Conservation (phyloP, 371 early-diverging fungal species). For the Mortierella sp. region DNA sequence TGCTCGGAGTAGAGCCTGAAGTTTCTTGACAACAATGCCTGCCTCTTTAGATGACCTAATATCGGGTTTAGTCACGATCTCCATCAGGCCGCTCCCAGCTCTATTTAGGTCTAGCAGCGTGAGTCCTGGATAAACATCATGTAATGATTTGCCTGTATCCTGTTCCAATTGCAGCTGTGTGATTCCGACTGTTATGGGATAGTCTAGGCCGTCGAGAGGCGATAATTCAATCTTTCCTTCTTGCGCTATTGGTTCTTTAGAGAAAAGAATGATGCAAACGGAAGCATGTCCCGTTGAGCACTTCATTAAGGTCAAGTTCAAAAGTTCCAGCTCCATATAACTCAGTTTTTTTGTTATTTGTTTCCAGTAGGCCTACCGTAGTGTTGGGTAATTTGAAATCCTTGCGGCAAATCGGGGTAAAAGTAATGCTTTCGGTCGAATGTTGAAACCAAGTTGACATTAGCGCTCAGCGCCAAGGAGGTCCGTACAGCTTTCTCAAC, state of each 20-base stretch:
- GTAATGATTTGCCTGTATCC: conserved; percentile 90
- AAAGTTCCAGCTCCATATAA: too few relatives aligned
- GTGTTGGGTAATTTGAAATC: conserved; percentile 95
- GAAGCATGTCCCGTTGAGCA: too few relatives aligned
- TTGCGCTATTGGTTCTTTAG: conserved; percentile 72
- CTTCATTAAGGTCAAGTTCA: too few relatives aligned
- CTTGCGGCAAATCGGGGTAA: conserved; percentile 91
- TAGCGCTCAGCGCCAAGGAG: conserved; percentile 75
- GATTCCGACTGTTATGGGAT: conserved; percentile 68
- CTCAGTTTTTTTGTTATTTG: not conserved
- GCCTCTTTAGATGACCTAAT: conserved; percentile 81
- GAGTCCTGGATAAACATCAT: conserved; percentile 67
- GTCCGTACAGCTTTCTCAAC: conserved; percentile 79
- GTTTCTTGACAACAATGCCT: conserved; percentile 77
- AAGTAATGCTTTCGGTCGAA: conserved; percentile 97
- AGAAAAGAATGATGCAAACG: not conserved
- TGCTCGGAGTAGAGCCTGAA: conserved; percentile 78
- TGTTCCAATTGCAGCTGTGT: conserved; percentile 92
- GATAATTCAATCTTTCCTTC: conserved; percentile 67
- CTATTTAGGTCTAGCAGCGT: conserved; percentile 88
- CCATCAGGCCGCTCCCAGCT: conserved; percentile 88
- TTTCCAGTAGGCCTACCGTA: conserved; percentile 55
- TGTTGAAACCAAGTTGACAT: conserved; percentile 69
- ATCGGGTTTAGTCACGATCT: conserved; percentile 92
- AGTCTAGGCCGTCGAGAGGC: conserved; percentile 64